Base-by-base conservation (phyloP, 176 grass and related monocot species). In the Oryza officinalis region DNA sequence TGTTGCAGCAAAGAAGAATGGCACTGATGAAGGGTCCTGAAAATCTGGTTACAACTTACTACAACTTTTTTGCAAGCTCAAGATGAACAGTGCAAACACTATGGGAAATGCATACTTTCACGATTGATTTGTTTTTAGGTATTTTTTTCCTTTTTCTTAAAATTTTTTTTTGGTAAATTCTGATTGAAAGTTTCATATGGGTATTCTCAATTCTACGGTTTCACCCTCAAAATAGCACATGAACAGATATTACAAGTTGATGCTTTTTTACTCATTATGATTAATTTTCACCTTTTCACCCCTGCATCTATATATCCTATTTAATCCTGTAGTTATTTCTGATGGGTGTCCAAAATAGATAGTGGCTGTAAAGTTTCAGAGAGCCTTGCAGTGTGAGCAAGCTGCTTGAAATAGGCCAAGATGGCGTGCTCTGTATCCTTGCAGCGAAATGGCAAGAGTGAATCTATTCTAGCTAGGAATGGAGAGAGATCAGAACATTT, bases 371-470 rank as follows among this genome's bases (percentile, higher is more conserved):
- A 81, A 75, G 33, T 27, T 68, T 45, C 59, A 25, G 61, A 27
- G 44, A 81, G 63, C 45, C 71, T 81, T 81, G 78, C 78, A 44
- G 18, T 13, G n/a, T 27, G 45, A 76, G 71, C 71, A 69, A 76
- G 63, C 71, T 75, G 4, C 70, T 60, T 44, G 69, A 81, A 75
- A 61, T 27, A 27, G 71, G 18, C 26, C 47, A 25, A 44, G 70
- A 30, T 81, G 60, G 75, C 75, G 45, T 79, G 18, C 25, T 25
- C 5, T 68, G 63, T 57, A 45, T 33, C 85, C 44, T 81, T 68
- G 77, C 74, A 35, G 25, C 17, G 45, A 69, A 87, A 75, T 31
- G 71, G 61, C 44, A 60, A 60, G 17, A 30, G 61, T 87, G 85
- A 81, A 86, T 81, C 75, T 66, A 80, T 20, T 50, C 28, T 15